Base-by-base conservation (phyloP, 352 stramenopile species). In the Phytophthora crassamura region DNA sequence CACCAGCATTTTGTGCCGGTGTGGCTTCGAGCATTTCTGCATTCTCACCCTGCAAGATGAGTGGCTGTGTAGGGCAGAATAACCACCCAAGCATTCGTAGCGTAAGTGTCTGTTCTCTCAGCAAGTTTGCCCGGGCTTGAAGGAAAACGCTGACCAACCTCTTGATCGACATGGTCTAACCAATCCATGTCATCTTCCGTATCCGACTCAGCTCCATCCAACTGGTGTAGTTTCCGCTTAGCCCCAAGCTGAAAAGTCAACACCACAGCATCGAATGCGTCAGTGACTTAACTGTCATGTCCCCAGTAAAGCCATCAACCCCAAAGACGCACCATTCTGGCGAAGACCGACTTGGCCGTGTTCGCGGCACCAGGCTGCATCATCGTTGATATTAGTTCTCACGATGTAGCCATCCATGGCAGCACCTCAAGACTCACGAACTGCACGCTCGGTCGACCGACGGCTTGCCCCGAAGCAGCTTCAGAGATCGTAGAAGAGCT, bases 191-290 rank as follows among this genome's bases (percentile, higher is more conserved):
- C 9, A 22, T 67, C 40, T 25, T 72, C 69, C 33, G 64, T 60
- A 35, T 69, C 65, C 12, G 56, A 74, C 9, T 4, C 48, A 22
- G 48, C 51, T 18, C 74, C 74, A 56, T 82, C 74, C 34, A 78
- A 53, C 36, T 82, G 74, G 10, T 68, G 35, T 5, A 82, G 59
- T 35, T 69, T 69, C 32, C 74, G 64, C 39, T 82, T 82, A 15
- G 41, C 42, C 41, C 74, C 70, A 57, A 82, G 68, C 74, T 82
- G 42, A 14, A 25, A 25, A 25, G 22, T 54, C 1, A 22, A 62
- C 20, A 59, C 22, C 16, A 50, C 35, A 7, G 39, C 6, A 36
- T 14, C 18, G 9, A n/a, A 57, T 41, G 43, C 58, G 15, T 42
- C 32, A 59, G n/a, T 30, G 14, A 12, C 43, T 25, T 25, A 1